A percentile compares a stretch with the other conserved stretches of the same genome.
These are phyloP conservation scores for Kodamaea lidongshanica DNA, from an alignment of 805 yeast genomes.

Conservation along the genomic window DNA sequence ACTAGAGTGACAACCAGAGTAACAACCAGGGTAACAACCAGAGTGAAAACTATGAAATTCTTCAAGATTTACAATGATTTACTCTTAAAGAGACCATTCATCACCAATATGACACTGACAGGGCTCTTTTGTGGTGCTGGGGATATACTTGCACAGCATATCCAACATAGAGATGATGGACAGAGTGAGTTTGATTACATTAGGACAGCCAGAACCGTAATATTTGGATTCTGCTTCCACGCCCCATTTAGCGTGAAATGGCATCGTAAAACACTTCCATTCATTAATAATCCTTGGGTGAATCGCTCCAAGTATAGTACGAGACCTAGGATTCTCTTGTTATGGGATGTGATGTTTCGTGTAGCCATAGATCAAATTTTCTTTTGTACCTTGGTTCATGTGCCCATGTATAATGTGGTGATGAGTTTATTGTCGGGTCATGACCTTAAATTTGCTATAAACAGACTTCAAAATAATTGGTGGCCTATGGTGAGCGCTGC, in stretches of 20 bases:
- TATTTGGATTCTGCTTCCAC: slow-evolving; percentile 33
- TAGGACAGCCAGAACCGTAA: slow-evolving; percentile 31
- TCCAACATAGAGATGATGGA: slow-evolving; percentile 26
- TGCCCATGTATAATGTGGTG: slow-evolving; percentile 37
- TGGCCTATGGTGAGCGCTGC: slow-evolving; percentile 35
- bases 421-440: slow-evolving; percentile 33
- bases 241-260: slow-evolving; percentile 36
- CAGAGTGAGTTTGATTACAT: slow-evolving; percentile 18
- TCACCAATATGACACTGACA: slow-evolving; percentile 50
- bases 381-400: slow-evolving; percentile 35
- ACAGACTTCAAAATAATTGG: slow-evolving; percentile 34
- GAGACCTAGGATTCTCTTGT: slow-evolving; percentile 12
- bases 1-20: too few relatives aligned
- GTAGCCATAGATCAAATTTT: slow-evolving; percentile 33
- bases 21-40: too few relatives aligned
- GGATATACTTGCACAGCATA: slow-evolving; percentile 37
- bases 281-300: slow-evolving; percentile 31
- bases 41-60: slow-evolving; percentile 5
- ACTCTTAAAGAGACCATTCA: slow-evolving; percentile 42
- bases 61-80: slow-evolving; percentile 17
- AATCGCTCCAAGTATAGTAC: too few relatives aligned
- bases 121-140: slow-evolving; percentile 42
- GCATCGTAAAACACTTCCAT: slow-evolving; percentile 34
- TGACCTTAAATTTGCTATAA: slow-evolving; percentile 24
- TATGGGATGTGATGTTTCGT: slow-evolving; percentile 21